A percentile compares a stretch with the other conserved stretches of the same genome.
Evolutionary conservation across 768 basidiomycete genomes (phyloP).

Genomic region (Paxillus involutus): DNA sequence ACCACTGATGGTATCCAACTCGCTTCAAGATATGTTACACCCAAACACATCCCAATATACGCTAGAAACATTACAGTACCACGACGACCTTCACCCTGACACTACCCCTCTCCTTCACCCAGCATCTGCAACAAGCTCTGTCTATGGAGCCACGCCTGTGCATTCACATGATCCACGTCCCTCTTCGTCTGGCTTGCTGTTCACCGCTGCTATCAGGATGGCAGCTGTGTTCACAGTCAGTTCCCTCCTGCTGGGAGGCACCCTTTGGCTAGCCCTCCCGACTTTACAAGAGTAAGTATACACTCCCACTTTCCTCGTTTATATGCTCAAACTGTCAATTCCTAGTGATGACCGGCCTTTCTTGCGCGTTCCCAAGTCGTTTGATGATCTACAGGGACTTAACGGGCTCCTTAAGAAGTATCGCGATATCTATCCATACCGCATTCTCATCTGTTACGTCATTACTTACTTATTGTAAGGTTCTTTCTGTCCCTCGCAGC

Average conservation of each 20-base stretch:
- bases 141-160: constrained; percentile 53
- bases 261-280: constrained; percentile 80
- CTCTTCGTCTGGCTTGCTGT: constrained; percentile 58
- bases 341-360: constrained; percentile 69
- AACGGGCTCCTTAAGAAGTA: constrained; percentile 91
- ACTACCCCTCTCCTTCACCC: constrained; percentile 44
- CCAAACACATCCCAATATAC: constrained; percentile 57
- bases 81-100: constrained; percentile 30
- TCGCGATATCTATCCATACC: constrained; percentile 80
- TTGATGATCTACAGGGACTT: constrained; percentile 80
- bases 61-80: constrained; percentile 53
- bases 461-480: constrained; percentile 90
- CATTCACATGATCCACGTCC: constrained; percentile 20
- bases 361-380: constrained; percentile 85
- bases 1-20: background rate
- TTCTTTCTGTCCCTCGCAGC: constrained; percentile 1
- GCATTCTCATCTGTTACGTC: constrained; percentile 86
- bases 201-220: constrained; percentile 85
- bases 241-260: constrained; percentile 68
- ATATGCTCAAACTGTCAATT: constrained; percentile 6
- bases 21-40: constrained; percentile 16
- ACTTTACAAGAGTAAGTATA: constrained; percentile 71
- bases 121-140: constrained; percentile 32
- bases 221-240: constrained; percentile 72
- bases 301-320: background rate